Conservation (phyloP, 2,329 filamentous ascomycete species). For the Magnaporthales sp. region DNA sequence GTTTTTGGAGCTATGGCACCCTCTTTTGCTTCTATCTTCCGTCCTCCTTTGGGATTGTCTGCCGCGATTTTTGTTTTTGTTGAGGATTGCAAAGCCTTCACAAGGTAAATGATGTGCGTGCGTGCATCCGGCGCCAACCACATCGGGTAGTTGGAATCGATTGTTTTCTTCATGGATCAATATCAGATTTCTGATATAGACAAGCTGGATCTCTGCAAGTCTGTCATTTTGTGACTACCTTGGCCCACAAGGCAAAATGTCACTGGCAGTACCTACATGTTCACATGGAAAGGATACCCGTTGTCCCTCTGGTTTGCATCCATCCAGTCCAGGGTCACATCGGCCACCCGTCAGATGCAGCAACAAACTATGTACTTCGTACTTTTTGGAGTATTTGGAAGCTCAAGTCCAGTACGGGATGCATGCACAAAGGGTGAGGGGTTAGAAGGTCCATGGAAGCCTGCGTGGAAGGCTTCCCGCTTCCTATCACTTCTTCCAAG, state of each 20-base stretch:
- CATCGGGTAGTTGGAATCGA: not conserved
- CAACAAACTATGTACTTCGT: not conserved
- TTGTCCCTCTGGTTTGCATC: not conserved
- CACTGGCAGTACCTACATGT: not conserved
- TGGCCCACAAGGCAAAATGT: not conserved
- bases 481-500: not conserved
- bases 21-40: not conserved
- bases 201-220: not conserved
- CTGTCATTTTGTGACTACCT: not conserved
- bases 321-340: not conserved
- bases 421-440: not conserved
- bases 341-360: not conserved
- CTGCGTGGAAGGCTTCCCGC: slow-evolving; percentile 2
- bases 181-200: not conserved
- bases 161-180: not conserved
- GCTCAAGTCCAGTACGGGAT: not conserved
- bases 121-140: not conserved
- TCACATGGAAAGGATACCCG: not conserved
- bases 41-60: not conserved
- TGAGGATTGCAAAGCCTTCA: not conserved
- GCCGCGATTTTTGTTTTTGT: not conserved
- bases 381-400: not conserved
- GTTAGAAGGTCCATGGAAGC: slow-evolving; percentile 3
- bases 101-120: not conserved
- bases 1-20: too few relatives aligned